These are phyloP conservation scores for Xylariales sp. DNA, from an alignment of 2,329 filamentous ascomycete genomes.

Conservation along the genomic window DNA sequence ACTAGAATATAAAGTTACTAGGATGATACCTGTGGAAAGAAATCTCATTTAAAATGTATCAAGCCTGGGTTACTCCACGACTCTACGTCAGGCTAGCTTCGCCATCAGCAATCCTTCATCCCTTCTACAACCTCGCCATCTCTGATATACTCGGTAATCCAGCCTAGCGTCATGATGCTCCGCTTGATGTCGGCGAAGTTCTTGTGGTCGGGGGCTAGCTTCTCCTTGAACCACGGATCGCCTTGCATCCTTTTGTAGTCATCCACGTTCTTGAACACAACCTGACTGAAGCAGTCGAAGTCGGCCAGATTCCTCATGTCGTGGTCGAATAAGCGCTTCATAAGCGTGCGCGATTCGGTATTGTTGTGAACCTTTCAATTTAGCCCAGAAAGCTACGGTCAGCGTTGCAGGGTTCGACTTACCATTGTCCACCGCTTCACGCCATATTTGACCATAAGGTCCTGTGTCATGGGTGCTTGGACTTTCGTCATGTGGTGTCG, in stretches of 20 bases:
- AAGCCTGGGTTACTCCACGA: too few relatives aligned
- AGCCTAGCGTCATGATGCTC: too few relatives aligned
- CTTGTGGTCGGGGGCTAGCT: conserved; percentile 40
- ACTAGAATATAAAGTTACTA: too few relatives aligned
- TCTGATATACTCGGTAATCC: too few relatives aligned
- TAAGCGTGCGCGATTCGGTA: conserved; percentile 29
- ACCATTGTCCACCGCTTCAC: conserved; percentile 42
- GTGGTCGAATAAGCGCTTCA: conserved; percentile 36
- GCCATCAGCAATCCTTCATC: too few relatives aligned
- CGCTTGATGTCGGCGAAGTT: conserved; percentile 45
- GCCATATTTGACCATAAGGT: conserved; percentile 45
- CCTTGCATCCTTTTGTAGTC: conserved; percentile 43
- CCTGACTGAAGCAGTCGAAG: conserved; percentile 46
- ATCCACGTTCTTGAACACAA: conserved; percentile 38
- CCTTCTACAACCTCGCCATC: too few relatives aligned
- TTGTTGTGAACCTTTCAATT: conserved; percentile 36
- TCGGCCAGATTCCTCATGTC: conserved; percentile 45
- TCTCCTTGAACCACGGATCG: conserved; percentile 43
- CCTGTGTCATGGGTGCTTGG: conserved; percentile 40
- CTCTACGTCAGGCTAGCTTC: too few relatives aligned
- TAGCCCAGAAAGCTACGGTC: neutral
- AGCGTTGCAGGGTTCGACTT: conserved; percentile 7
- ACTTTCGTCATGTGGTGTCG: conserved; percentile 41
- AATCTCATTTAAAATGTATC: too few relatives aligned
- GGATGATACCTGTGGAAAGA: too few relatives aligned